phyloP scores from a whole-genome alignment of 2,329 filamentous ascomycete species.

The Colletotrichum sp. region DNA sequence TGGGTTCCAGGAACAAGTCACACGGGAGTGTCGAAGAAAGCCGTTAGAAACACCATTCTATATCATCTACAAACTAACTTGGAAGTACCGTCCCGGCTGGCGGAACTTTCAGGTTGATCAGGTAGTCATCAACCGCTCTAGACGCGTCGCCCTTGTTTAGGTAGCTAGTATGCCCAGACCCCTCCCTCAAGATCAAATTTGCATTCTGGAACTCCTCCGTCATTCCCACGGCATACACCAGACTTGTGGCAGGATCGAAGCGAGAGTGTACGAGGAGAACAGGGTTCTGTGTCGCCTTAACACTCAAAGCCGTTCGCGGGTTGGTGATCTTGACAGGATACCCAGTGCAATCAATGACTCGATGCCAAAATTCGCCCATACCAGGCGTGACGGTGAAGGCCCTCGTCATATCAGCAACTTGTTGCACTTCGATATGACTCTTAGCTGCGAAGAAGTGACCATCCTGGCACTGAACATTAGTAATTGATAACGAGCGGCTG shows the following conservation, averaged over 20 bases:
- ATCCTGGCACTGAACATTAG: slow-evolving; percentile 6
- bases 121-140: slow-evolving; percentile 2
- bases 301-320: not conserved
- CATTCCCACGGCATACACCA: slow-evolving; percentile 10
- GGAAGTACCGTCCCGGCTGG: not conserved
- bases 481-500: not conserved
- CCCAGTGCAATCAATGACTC: slow-evolving; percentile 14
- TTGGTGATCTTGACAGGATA: slow-evolving; percentile 15
- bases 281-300: slow-evolving; percentile 1
- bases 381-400: slow-evolving; percentile 1
- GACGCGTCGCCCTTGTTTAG: not conserved
- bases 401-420: slow-evolving; percentile 4
- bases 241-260: slow-evolving; percentile 8
- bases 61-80: not conserved
- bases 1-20: not conserved
- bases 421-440: not conserved
- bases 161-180: slow-evolving; percentile 14
- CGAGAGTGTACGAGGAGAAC: slow-evolving; percentile 6
- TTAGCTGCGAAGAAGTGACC: slow-evolving; percentile 14
- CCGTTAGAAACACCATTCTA: not conserved
- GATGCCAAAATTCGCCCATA: slow-evolving; percentile 8
- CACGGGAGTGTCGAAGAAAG: accelerated
- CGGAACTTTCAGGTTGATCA: not conserved
- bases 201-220: slow-evolving; percentile 9
- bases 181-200: not conserved